These are phyloP conservation scores for Globisporangium spiculum DNA, from an alignment of 352 stramenopile species.

Conservation along the genomic window DNA sequence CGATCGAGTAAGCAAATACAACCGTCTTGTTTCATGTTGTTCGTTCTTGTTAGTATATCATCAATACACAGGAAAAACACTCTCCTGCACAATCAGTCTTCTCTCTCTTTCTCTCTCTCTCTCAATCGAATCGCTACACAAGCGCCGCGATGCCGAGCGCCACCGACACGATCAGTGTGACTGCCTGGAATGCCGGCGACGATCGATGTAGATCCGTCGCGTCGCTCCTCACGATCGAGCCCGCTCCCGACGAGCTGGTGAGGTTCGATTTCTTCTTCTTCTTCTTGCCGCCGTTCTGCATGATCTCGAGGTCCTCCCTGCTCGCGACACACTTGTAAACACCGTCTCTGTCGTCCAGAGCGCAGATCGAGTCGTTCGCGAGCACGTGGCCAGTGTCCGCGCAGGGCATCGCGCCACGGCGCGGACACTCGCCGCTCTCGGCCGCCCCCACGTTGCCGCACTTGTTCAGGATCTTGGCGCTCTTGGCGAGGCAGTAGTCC, in stretches of 20 bases:
- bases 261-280: slow-evolving; percentile 29
- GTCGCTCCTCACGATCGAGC: slow-evolving; percentile 3
- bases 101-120: too few relatives aligned
- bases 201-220: not conserved
- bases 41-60: not conserved
- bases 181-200: not conserved
- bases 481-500: slow-evolving; percentile 59
- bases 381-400: slow-evolving; percentile 55
- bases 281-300: slow-evolving; percentile 43
- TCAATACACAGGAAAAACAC: not conserved
- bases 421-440: slow-evolving; percentile 55
- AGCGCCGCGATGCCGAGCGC: slow-evolving; percentile 3
- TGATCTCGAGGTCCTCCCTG: slow-evolving; percentile 59
- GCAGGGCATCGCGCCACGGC: slow-evolving; percentile 49
- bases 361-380: slow-evolving; percentile 57
- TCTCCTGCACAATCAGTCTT: not conserved
- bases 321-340: slow-evolving; percentile 77
- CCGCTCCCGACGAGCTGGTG: not conserved
- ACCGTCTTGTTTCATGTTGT: slow-evolving; percentile 4
- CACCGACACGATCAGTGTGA: slow-evolving; percentile 13
- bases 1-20: not conserved
- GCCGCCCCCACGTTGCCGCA: slow-evolving; percentile 56
- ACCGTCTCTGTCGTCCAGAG: slow-evolving; percentile 52
- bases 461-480: slow-evolving; percentile 49
- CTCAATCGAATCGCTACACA: slow-evolving; percentile 6